Percentiles rank a stretch among this genome's conserved stretches.
Evolutionary conservation across 257 asterid species (phyloP).

Genomic region (Forsythia viridissima): DNA sequence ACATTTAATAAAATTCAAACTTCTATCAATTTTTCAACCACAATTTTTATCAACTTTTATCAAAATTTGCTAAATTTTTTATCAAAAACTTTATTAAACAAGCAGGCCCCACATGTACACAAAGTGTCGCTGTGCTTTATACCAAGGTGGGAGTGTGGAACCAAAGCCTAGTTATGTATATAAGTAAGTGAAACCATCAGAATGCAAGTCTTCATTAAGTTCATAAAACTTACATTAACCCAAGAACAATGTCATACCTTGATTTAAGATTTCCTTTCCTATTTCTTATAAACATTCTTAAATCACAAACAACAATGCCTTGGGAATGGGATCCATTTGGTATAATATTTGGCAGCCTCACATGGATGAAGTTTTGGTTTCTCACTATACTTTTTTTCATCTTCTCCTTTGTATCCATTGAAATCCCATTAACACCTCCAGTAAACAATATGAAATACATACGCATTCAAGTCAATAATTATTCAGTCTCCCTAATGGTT

Average conservation of each 20-base stretch:
- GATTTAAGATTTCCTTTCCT: not conserved
- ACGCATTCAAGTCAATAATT: not conserved
- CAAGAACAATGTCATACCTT: not conserved
- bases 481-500: slow-evolving; percentile 1
- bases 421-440: not conserved
- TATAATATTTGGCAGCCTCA: not conserved
- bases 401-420: slow-evolving; percentile 9
- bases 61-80: too few relatives aligned
- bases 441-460: not conserved
- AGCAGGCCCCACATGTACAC: too few relatives aligned
- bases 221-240: not conserved
- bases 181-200: not conserved
- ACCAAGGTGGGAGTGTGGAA: too few relatives aligned
- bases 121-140: too few relatives aligned
- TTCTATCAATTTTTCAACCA: too few relatives aligned
- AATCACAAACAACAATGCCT: not conserved
- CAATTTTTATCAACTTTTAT: too few relatives aligned
- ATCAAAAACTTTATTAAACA: too few relatives aligned
- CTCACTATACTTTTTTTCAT: slow-evolving; percentile 1
- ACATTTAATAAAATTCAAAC: too few relatives aligned
- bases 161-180: too few relatives aligned
- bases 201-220: too few relatives aligned
- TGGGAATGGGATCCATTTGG: not conserved
- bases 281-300: not conserved
- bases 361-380: not conserved